Evolutionary conservation across 2,329 filamentous ascomycete species (phyloP).

Genomic region (Neonectria faginata): DNA sequence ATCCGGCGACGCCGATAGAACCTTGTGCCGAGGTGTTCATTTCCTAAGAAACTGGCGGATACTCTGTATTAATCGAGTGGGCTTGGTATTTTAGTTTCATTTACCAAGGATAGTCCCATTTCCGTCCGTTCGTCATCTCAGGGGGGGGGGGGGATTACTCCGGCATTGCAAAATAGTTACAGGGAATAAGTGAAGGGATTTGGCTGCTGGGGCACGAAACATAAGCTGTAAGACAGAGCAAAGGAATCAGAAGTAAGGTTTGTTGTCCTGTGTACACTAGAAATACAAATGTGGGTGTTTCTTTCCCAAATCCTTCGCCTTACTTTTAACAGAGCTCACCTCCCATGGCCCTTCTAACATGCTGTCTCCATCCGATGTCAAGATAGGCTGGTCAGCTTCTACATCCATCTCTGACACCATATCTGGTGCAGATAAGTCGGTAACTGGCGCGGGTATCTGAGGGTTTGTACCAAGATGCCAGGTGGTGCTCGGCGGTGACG

Average conservation of each 20-base stretch:
- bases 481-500: not conserved
- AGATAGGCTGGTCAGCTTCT: not conserved
- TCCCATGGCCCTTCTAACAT: slow-evolving; percentile 27
- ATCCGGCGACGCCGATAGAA: not conserved
- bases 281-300: slow-evolving; percentile 39
- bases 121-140: too few species aligned
- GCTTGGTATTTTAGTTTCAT: too few species aligned
- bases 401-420: not conserved
- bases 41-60: not conserved
- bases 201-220: too few species aligned
- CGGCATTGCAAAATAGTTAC: not conserved
- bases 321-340: slow-evolving; percentile 14
- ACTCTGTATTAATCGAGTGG: too few species aligned
- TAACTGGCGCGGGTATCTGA: slow-evolving; percentile 1
- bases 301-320: slow-evolving; percentile 34
- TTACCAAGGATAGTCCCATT: too few species aligned
- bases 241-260: not conserved
- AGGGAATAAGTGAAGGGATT: too few species aligned
- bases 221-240: too few species aligned
- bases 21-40: not conserved
- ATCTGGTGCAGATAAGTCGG: not conserved
- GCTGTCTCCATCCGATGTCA: not conserved
- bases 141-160: not conserved
- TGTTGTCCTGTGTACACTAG: slow-evolving; percentile 10
- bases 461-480: slow-evolving; percentile 1